phyloP scores from a whole-genome alignment of 352 stramenopile species.

The Pythium angustatum region DNA sequence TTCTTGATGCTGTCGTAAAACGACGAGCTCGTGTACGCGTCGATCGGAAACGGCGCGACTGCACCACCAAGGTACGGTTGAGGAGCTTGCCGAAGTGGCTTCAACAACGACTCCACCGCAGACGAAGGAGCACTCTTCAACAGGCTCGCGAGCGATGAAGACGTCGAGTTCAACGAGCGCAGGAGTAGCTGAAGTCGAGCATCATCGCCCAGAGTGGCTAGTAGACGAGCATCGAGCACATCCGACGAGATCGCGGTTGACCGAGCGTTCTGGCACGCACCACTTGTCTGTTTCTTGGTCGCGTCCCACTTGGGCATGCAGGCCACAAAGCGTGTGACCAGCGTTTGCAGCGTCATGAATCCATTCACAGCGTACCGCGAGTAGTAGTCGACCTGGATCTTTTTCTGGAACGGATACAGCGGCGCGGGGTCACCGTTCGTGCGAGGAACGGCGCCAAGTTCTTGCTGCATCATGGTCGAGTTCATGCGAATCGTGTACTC shows the following conservation, averaged over 20 bases:
- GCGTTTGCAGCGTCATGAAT: slow-evolving; percentile 66
- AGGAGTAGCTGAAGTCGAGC: slow-evolving; percentile 35
- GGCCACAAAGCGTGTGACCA: slow-evolving; percentile 56
- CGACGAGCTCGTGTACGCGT: slow-evolving; percentile 49
- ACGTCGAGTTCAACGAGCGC: slow-evolving; percentile 18
- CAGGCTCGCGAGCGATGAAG: background rate
- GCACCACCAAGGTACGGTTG: slow-evolving; percentile 51
- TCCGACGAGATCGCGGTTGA: slow-evolving; percentile 32
- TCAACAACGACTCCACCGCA: slow-evolving; percentile 35
- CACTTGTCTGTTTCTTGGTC: slow-evolving; percentile 38
- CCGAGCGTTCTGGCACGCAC: slow-evolving; percentile 42
- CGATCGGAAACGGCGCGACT: slow-evolving; percentile 57
- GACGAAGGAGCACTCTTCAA: slow-evolving; percentile 17
- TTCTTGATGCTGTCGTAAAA: slow-evolving; percentile 76
- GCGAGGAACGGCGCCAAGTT: slow-evolving; percentile 23
- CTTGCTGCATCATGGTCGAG: slow-evolving; percentile 31
- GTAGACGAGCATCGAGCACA: slow-evolving; percentile 35
- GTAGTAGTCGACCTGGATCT: slow-evolving; percentile 41
- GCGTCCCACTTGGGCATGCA: slow-evolving; percentile 58
- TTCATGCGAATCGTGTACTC: slow-evolving; percentile 64
- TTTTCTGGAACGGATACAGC: slow-evolving; percentile 39
- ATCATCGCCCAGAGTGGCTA: slow-evolving; percentile 48
- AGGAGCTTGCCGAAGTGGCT: slow-evolving; percentile 53
- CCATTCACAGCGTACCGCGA: slow-evolving; percentile 45
- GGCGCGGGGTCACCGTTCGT: slow-evolving; percentile 37